phyloP scores from a whole-genome alignment of 2,329 filamentous ascomycete genomes.

The Colletotrichum sp. region DNA sequence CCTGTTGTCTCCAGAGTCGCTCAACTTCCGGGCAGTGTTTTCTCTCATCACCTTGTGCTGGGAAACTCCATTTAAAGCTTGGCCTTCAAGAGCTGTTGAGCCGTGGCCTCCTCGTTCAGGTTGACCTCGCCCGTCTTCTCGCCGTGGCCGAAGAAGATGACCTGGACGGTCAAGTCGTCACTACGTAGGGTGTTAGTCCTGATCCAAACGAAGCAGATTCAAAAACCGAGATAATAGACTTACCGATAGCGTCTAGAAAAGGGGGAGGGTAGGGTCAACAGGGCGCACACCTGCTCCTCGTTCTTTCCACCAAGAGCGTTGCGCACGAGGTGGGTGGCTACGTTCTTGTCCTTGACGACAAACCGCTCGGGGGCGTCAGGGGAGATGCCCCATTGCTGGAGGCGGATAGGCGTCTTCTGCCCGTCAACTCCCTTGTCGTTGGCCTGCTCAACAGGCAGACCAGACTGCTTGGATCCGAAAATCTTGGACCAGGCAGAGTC shows the following conservation, averaged over 20 bases:
- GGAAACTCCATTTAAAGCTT: slow-evolving; percentile 35
- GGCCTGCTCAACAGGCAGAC: slow-evolving; percentile 78
- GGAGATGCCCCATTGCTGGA: slow-evolving; percentile 89
- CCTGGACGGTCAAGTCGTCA: slow-evolving; percentile 95
- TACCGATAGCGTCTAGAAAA: slow-evolving; percentile 91
- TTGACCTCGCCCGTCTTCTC: slow-evolving; percentile 78
- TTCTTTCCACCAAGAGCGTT: slow-evolving; percentile 95
- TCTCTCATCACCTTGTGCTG: neutral
- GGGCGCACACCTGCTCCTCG: slow-evolving; percentile 88
- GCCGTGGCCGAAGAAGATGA: slow-evolving; percentile 95
- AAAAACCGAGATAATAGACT: slow-evolving; percentile 18
- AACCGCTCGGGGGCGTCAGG: slow-evolving; percentile 80
- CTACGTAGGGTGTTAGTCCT: slow-evolving; percentile 45
- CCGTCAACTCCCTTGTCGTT: slow-evolving; percentile 60
- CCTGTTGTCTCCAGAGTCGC: neutral
- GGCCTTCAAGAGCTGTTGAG: slow-evolving; percentile 44
- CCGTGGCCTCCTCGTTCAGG: slow-evolving; percentile 87
- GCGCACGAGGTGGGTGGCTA: slow-evolving; percentile 91
- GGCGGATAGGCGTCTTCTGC: slow-evolving; percentile 85
- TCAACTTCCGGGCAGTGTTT: neutral
- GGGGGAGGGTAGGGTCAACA: slow-evolving; percentile 89
- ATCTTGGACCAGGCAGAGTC: slow-evolving; percentile 71
- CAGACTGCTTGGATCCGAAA: slow-evolving; percentile 56
- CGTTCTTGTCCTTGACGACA: slow-evolving; percentile 93
- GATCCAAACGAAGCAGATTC: neutral